phyloP scores from a whole-genome alignment of 768 basidiomycete species.

The Sporobolomyces phaffii region DNA sequence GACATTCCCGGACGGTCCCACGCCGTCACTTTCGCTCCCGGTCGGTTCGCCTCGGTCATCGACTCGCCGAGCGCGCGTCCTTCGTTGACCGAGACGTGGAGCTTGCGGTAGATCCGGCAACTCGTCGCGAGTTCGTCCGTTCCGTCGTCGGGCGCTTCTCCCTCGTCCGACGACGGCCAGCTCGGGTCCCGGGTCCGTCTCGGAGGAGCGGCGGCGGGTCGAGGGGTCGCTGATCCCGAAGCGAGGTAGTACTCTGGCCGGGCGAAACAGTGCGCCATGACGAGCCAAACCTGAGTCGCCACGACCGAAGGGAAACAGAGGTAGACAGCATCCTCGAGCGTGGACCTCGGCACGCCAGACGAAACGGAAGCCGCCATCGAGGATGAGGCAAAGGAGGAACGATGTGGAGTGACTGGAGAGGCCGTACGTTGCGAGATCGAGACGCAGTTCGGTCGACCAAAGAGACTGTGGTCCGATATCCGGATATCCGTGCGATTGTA shows the following conservation, averaged over 20 bases:
- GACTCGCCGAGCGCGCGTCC: conserved; percentile 64
- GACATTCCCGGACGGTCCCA: conserved; percentile 15
- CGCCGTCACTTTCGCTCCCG: conserved; percentile 1
- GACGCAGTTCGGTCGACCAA: conserved; percentile 69
- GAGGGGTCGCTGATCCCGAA: conserved; percentile 9
- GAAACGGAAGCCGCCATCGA: conserved; percentile 17
- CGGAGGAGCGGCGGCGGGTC: background rate
- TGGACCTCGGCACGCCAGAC: conserved; percentile 19
- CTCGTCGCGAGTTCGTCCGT: conserved; percentile 8
- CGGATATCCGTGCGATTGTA: conserved; percentile 66
- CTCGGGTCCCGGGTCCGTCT: conserved; percentile 1
- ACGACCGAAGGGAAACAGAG: conserved; percentile 65
- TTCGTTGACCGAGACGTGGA: conserved; percentile 66
- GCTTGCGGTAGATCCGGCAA: conserved; percentile 69
- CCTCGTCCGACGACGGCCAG: conserved; percentile 9
- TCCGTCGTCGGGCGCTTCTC: conserved; percentile 41
- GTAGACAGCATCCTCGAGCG: conserved; percentile 60
- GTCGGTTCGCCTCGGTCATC: conserved; percentile 43
- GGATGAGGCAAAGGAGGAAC: conserved; percentile 11
- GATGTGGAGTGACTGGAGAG: conserved; percentile 12
- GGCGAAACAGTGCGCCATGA: conserved; percentile 72
- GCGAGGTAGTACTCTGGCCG: conserved; percentile 63
- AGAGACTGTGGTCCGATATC: conserved; percentile 66
- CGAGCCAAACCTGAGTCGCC: conserved; percentile 66
- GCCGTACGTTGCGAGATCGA: conserved; percentile 58